phyloP scores from a whole-genome alignment of 2,329 filamentous ascomycete species.

The Alternaria burnsii region DNA sequence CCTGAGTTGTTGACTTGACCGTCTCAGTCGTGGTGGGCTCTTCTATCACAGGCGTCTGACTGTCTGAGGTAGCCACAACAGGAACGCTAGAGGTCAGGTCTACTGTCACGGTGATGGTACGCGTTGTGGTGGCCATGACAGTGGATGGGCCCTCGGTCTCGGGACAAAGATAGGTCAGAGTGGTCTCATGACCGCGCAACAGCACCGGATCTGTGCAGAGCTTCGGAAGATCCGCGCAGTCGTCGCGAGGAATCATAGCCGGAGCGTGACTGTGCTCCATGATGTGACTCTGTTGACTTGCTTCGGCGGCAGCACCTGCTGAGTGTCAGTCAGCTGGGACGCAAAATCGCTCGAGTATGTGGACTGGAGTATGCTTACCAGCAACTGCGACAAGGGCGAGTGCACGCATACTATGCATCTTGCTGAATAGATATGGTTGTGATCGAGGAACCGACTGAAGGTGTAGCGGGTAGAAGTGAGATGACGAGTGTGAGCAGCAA shows the following conservation, averaged over 20 bases:
- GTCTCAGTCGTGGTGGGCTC: constrained; percentile 27
- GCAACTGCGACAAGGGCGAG: constrained; percentile 18
- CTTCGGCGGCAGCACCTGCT: constrained; percentile 23
- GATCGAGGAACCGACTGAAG: neutral
- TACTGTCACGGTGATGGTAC: constrained; percentile 19
- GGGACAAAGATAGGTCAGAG: constrained; percentile 36
- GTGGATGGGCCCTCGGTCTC: constrained; percentile 17
- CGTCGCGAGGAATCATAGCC: constrained; percentile 16
- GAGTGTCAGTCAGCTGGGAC: neutral
- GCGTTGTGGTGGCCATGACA: constrained; percentile 30
- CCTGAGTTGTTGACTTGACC: constrained; percentile 23
- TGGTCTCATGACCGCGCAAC: constrained; percentile 26
- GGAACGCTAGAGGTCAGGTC: neutral
- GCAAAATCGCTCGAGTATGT: neutral
- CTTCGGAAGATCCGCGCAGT: constrained; percentile 25
- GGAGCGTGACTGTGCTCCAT: constrained; percentile 7
- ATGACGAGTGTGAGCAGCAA: neutral
- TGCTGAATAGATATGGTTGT: neutral
- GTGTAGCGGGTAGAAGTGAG: neutral
- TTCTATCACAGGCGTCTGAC: neutral
- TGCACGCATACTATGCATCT: constrained; percentile 20
- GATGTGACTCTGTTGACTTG: constrained; percentile 11
- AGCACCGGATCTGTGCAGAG: constrained; percentile 33
- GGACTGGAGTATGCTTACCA: constrained; percentile 15
- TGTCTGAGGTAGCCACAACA: neutral